Evolutionary conservation across 1,284 basidiomycete species (phyloP).

Genomic region (Ceratobasidium sp.): DNA sequence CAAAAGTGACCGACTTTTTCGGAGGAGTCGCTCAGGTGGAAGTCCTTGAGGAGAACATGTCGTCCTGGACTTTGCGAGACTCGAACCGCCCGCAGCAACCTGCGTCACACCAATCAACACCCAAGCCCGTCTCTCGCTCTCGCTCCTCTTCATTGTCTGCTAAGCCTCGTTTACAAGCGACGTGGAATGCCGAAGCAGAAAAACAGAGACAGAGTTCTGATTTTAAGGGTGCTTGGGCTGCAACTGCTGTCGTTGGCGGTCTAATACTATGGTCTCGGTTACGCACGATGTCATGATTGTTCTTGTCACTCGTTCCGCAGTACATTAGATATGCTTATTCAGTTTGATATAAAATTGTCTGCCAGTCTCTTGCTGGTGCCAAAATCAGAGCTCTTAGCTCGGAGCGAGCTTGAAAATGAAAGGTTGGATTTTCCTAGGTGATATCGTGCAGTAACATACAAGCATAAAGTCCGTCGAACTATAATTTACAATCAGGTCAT

Average conservation of each 20-base stretch:
- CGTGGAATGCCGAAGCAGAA: slow-evolving; percentile 7
- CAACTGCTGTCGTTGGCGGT: slow-evolving; percentile 17
- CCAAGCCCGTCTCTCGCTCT: not conserved
- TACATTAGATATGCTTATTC: slow-evolving; percentile 1
- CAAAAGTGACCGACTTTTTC: slow-evolving; percentile 94
- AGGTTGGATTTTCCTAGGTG: not conserved
- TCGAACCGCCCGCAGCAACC: not conserved
- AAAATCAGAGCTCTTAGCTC: too few species aligned
- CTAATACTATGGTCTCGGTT: slow-evolving; percentile 27
- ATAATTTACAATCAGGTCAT: slow-evolving; percentile 15
- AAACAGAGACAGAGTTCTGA: not conserved
- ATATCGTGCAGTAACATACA: slow-evolving; percentile 1
- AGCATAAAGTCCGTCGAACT: slow-evolving; percentile 3
- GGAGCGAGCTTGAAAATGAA: not conserved
- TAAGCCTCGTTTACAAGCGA: slow-evolving; percentile 4
- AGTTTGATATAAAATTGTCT: too few species aligned
- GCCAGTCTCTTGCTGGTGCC: too few species aligned
- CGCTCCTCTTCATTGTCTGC: not conserved
- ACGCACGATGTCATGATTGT: not conserved
- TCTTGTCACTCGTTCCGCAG: not conserved
- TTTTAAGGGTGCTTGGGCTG: slow-evolving; percentile 21
- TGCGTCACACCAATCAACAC: not conserved
- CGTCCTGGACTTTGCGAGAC: slow-evolving; percentile 7
- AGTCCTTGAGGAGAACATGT: slow-evolving; percentile 51
- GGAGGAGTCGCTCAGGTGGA: slow-evolving; percentile 92